Conservation (phyloP, 257 asterid species). For the Penstemon barbatus region DNA sequence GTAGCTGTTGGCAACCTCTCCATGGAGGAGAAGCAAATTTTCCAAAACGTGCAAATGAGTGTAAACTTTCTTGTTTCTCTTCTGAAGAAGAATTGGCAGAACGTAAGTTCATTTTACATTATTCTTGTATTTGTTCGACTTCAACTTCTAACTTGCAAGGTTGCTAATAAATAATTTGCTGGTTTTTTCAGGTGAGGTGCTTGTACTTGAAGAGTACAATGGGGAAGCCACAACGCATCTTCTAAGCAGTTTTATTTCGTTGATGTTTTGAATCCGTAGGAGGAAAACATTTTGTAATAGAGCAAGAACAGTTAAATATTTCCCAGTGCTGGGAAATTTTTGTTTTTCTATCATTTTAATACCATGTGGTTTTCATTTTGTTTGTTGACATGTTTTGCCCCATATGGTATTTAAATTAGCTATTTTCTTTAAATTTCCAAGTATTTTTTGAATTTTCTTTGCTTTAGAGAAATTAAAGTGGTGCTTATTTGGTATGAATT, state of each 20-base stretch:
- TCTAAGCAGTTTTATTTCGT: slow-evolving; percentile 21
- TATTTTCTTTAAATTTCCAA: too few species aligned
- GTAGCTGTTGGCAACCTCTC: slow-evolving; percentile 55
- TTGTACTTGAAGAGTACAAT: slow-evolving; percentile 57
- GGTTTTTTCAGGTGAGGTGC: slow-evolving; percentile 47
- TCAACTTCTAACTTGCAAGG: neutral
- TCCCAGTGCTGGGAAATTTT: slow-evolving; percentile 28
- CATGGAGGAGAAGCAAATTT: slow-evolving; percentile 58
- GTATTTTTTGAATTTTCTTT: too few species aligned
- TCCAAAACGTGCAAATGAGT: slow-evolving; percentile 56
- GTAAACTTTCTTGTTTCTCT: slow-evolving; percentile 52
- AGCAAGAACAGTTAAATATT: slow-evolving; percentile 22
- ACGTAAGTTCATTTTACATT: slow-evolving; percentile 34
- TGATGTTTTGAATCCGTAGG: slow-evolving; percentile 8
- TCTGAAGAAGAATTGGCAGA: slow-evolving; percentile 56
- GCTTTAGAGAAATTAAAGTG: too few species aligned
- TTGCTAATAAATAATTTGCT: neutral
- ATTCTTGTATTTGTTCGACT: neutral
- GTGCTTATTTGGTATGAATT: too few species aligned
- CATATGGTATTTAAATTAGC: neutral
- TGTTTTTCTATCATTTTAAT: slow-evolving; percentile 21
- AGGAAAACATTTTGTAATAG: slow-evolving; percentile 18
- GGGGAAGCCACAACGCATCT: slow-evolving; percentile 56
- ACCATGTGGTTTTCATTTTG: neutral
- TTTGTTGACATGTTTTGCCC: neutral